Conservation (phyloP, 1,139 yeast genomes). For the Geotrichum cucujoidarum region DNA sequence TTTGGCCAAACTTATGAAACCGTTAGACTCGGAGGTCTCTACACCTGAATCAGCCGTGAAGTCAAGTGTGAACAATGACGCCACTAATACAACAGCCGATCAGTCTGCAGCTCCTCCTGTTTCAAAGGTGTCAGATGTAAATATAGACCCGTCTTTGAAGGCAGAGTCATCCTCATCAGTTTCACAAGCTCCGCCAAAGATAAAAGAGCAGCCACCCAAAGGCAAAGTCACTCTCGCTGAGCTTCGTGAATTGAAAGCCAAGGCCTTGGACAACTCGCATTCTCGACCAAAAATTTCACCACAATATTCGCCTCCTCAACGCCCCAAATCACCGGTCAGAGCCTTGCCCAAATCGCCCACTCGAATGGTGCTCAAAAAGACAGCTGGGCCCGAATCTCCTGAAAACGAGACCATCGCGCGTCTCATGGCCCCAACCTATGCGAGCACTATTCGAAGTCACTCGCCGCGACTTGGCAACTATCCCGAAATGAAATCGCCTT, state of each 20-base stretch:
- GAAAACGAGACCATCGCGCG: slow-evolving; percentile 5
- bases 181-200: too few species aligned
- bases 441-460: slow-evolving; percentile 3
- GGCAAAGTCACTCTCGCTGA: neutral
- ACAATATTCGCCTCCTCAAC: neutral
- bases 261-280: neutral
- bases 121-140: too few species aligned
- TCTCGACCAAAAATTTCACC: neutral
- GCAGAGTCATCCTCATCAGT: too few species aligned
- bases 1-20: slow-evolving; percentile 5
- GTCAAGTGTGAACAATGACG: too few species aligned
- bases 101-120: too few species aligned
- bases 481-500: neutral
- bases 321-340: neutral
- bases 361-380: neutral
- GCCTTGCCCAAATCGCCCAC: neutral
- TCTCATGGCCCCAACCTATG: neutral
- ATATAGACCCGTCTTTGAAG: too few species aligned
- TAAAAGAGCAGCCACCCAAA: too few species aligned
- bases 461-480: neutral
- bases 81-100: too few species aligned
- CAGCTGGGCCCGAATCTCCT: neutral
- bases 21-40: neutral
- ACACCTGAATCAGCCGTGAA: neutral
- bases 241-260: neutral